Conservation (phyloP, 2,329 filamentous ascomycete species). For the Aspergillus brasiliensis region DNA sequence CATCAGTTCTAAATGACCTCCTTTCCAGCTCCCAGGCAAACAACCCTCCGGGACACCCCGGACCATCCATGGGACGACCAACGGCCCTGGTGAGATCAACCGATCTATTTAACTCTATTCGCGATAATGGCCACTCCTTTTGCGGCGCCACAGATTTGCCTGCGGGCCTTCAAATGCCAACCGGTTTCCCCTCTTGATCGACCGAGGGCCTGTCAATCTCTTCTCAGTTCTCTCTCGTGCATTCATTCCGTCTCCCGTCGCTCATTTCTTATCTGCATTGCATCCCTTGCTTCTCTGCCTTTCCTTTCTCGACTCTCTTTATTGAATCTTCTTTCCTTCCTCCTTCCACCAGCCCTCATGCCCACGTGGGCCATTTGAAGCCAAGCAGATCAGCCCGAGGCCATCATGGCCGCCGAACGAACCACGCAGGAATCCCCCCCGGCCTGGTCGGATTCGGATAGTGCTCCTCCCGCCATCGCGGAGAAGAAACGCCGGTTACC, state of each 20-base stretch:
- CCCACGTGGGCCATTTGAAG: background rate
- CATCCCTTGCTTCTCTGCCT: background rate
- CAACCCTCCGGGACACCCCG: background rate
- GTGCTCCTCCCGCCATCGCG: background rate
- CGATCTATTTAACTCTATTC: background rate
- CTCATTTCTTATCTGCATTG: background rate
- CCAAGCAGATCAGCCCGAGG: background rate
- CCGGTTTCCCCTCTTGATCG: background rate
- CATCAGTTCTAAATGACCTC: background rate
- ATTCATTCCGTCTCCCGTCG: background rate
- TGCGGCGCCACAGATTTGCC: background rate
- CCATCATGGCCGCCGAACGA: background rate
- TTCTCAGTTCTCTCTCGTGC: background rate
- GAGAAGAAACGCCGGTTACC: constrained; percentile 19
- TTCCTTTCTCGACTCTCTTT: background rate
- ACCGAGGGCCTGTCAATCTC: background rate
- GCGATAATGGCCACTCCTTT: background rate
- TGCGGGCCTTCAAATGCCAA: background rate
- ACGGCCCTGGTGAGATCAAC: background rate
- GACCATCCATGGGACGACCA: background rate
- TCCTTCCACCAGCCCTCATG: background rate
- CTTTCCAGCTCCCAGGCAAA: background rate
- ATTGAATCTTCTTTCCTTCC: background rate
- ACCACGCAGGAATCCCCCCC: background rate
- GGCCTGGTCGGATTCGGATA: background rate